A percentile compares a stretch with the other conserved stretches of the same genome.
Conservation (phyloP, 2,329 filamentous ascomycete species). For the Aspergillus aculeatinus region DNA sequence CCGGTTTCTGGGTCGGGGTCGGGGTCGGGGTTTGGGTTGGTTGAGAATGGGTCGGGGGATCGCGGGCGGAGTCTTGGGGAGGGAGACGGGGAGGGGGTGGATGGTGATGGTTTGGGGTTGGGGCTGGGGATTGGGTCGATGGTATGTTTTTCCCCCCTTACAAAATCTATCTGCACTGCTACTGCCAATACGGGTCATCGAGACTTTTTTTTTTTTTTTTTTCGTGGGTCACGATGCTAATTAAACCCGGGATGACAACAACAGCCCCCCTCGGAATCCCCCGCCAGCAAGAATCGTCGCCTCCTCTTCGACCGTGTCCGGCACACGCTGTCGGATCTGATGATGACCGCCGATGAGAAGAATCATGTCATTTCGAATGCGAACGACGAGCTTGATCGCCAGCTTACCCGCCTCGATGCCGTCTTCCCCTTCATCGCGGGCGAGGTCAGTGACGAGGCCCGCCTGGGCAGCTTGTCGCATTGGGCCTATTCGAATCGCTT, state of each 20-base stretch:
- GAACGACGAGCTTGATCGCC: slow-evolving; percentile 82
- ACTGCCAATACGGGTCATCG: too few species aligned
- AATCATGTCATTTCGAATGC: slow-evolving; percentile 94
- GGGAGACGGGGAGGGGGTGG: too few species aligned
- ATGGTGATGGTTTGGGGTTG: background rate
- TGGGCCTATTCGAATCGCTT: slow-evolving; percentile 88
- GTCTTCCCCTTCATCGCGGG: slow-evolving; percentile 81
- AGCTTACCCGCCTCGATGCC: slow-evolving; percentile 79
- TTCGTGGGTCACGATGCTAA: too few species aligned
- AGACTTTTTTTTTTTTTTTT: too few species aligned
- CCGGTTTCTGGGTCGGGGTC: slow-evolving; percentile 2
- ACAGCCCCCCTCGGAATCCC: slow-evolving; percentile 30
- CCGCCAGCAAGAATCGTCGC: slow-evolving; percentile 49
- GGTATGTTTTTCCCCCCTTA: background rate
- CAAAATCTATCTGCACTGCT: too few species aligned
- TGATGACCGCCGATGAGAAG: slow-evolving; percentile 92
- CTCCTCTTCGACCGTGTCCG: slow-evolving; percentile 77
- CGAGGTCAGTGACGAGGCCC: slow-evolving; percentile 92
- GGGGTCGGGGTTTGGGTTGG: too few species aligned
- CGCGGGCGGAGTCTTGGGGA: too few species aligned
- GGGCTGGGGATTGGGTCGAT: slow-evolving; percentile 1
- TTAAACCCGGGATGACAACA: slow-evolving; percentile 4
- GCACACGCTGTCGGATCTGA: slow-evolving; percentile 75
- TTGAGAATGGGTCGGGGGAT: too few species aligned
- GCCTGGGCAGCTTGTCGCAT: slow-evolving; percentile 85